These are phyloP conservation scores for Trichoderma afroharzianum DNA, from an alignment of 2,329 filamentous ascomycete genomes.

Conservation along the genomic window DNA sequence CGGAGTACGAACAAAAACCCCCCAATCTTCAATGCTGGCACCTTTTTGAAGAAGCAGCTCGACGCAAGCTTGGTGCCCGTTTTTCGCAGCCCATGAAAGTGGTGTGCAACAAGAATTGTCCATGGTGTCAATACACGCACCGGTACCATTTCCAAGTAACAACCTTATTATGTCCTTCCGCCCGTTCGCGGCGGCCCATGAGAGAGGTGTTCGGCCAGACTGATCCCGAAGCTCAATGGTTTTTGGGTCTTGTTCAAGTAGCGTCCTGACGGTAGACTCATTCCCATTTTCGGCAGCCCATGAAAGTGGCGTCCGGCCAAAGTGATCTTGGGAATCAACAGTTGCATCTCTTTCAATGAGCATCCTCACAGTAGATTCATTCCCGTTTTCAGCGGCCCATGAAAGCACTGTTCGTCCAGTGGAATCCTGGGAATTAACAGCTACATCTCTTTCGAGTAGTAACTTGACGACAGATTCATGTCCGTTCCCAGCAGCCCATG, in stretches of 20 bases:
- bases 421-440: too few species aligned
- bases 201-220: neutral
- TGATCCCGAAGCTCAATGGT: too few species aligned
- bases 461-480: too few species aligned
- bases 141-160: neutral
- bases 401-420: neutral
- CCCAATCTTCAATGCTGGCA: too few species aligned
- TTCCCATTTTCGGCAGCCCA: neutral
- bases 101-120: neutral
- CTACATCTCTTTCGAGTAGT: neutral
- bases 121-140: neutral
- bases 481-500: neutral
- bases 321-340: accelerated
- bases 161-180: neutral
- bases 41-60: too few species aligned
- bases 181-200: neutral
- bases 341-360: too few species aligned
- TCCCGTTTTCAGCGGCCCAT: neutral
- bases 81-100: neutral
- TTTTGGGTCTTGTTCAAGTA: neutral
- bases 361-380: neutral
- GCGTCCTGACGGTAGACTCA: neutral
- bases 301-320: neutral
- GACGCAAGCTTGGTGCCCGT: neutral
- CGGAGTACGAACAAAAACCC: neutral